Conservation (phyloP, 2,329 filamentous ascomycete species). For the Fusarium penzigii region DNA sequence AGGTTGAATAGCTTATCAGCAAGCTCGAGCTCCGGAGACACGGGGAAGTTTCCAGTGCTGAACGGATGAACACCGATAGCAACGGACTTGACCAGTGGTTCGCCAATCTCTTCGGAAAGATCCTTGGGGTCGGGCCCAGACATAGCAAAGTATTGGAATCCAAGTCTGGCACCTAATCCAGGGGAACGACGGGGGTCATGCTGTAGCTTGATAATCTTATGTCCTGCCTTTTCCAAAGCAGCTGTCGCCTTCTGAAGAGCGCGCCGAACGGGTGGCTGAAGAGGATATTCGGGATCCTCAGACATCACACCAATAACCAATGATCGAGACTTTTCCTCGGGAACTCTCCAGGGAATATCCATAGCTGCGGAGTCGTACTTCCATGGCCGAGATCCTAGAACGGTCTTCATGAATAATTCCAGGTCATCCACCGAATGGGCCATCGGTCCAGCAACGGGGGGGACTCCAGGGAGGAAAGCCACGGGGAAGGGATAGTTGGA, state of each 20-base stretch:
- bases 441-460: slow-evolving; percentile 44
- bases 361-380: slow-evolving; percentile 39
- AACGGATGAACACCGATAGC: slow-evolving; percentile 20
- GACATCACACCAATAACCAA: slow-evolving; percentile 51
- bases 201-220: slow-evolving; percentile 42
- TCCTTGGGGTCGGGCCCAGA: slow-evolving; percentile 12
- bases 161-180: slow-evolving; percentile 16
- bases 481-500: slow-evolving; percentile 20
- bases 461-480: slow-evolving; percentile 28
- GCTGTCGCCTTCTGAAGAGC: slow-evolving; percentile 43
- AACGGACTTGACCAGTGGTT: slow-evolving; percentile 21
- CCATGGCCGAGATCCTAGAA: slow-evolving; percentile 17
- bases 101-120: slow-evolving; percentile 14
- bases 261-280: slow-evolving; percentile 52
- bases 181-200: slow-evolving; percentile 16
- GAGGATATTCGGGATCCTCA: slow-evolving; percentile 47
- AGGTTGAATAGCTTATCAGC: slow-evolving; percentile 3
- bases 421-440: slow-evolving; percentile 38
- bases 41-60: slow-evolving; percentile 9
- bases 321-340: slow-evolving; percentile 14
- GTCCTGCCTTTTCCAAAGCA: slow-evolving; percentile 43
- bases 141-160: slow-evolving; percentile 21
- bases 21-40: slow-evolving; percentile 4
- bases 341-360: slow-evolving; percentile 48
- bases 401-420: slow-evolving; percentile 35